phyloP scores from a whole-genome alignment of 345 rosid genomes.

The Gossypium australe region DNA sequence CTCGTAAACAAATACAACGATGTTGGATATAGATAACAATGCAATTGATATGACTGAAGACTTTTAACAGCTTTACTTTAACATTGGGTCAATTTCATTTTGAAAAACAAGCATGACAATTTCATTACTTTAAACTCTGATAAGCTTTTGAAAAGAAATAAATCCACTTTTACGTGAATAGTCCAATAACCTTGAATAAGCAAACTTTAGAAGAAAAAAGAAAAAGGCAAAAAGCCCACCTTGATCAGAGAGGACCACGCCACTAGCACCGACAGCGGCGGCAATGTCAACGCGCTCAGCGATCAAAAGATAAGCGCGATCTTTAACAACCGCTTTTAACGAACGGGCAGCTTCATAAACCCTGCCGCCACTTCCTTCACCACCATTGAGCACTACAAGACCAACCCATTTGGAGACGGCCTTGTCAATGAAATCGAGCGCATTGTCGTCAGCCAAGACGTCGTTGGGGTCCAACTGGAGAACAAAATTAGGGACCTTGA shows the following conservation, averaged over 20 bases:
- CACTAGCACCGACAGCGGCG: slow-evolving; percentile 77
- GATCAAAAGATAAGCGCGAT: slow-evolving; percentile 73
- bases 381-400: slow-evolving; percentile 68
- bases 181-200: background rate
- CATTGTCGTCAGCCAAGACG: slow-evolving; percentile 35
- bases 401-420: slow-evolving; percentile 70
- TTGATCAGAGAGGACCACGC: slow-evolving; percentile 89
- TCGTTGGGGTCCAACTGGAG: slow-evolving; percentile 65
- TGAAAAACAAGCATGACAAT: background rate
- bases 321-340: slow-evolving; percentile 71
- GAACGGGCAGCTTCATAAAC: slow-evolving; percentile 84
- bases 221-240: slow-evolving; percentile 30
- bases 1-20: background rate
- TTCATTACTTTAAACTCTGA: background rate
- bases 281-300: slow-evolving; percentile 87
- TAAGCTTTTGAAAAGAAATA: background rate
- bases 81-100: background rate
- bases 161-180: background rate
- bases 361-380: slow-evolving; percentile 48
- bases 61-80: background rate
- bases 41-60: background rate
- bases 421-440: slow-evolving; percentile 53
- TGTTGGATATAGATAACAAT: background rate
- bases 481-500: slow-evolving; percentile 64
- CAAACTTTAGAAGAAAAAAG: background rate